These are phyloP conservation scores for Ogataea sp. DNA, from an alignment of 805 yeast species.

Conservation along the genomic window DNA sequence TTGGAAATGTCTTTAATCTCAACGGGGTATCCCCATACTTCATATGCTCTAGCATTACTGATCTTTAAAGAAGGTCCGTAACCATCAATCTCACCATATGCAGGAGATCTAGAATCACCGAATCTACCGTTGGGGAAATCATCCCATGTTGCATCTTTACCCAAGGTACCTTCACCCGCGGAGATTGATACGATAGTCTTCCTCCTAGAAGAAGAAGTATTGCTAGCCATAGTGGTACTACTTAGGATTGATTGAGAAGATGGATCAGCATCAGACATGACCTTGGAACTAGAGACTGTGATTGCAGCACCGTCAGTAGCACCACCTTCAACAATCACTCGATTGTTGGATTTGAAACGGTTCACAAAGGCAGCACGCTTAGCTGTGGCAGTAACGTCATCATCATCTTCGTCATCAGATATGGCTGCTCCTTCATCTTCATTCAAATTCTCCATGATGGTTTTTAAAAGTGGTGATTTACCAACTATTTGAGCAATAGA, in stretches of 20 bases:
- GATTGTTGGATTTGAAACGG: conserved; percentile 23
- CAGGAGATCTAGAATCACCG: conserved; percentile 93
- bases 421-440: conserved; percentile 29
- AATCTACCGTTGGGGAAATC: conserved; percentile 94
- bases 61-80: conserved; percentile 89
- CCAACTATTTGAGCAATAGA: conserved; percentile 82
- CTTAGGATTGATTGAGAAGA: conserved; percentile 2
- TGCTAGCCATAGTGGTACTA: conserved; percentile 7
- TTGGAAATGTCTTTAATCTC: conserved; percentile 49
- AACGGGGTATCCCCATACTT: conserved; percentile 76
- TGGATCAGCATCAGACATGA: not conserved
- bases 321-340: conserved; percentile 18
- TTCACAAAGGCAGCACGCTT: conserved; percentile 29
- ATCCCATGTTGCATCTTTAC: conserved; percentile 94
- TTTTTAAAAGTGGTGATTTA: conserved; percentile 43
- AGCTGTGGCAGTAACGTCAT: conserved; percentile 18
- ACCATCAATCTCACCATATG: conserved; percentile 97
- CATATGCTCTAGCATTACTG: conserved; percentile 54
- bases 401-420: conserved; percentile 23
- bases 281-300: too few relatives aligned
- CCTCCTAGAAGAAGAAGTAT: conserved; percentile 32
- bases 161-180: conserved; percentile 74
- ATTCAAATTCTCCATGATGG: conserved; percentile 35
- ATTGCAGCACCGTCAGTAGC: too few relatives aligned
- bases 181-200: conserved; percentile 68